Percentiles rank a stretch among this genome's conserved stretches.
Conservation (phyloP, 106 monocot genomes). For the Dendrobium catenatum region DNA sequence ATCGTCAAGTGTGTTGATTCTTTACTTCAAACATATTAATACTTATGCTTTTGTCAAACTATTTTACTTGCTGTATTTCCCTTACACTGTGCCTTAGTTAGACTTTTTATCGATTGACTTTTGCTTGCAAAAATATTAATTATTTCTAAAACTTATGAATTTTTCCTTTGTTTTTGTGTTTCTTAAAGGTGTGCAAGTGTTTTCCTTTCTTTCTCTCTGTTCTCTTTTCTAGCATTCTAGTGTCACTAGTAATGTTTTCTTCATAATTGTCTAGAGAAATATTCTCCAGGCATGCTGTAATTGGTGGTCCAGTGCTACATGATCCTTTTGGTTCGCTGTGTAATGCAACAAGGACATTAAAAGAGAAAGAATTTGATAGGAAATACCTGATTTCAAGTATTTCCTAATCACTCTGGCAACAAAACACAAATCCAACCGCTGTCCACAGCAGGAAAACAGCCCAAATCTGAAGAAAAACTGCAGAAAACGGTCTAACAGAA, state of each 20-base stretch:
- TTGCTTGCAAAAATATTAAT: background rate
- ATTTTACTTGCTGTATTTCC: background rate
- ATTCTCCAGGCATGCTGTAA: background rate
- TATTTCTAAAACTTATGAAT: background rate
- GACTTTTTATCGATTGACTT: background rate
- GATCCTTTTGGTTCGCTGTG: background rate
- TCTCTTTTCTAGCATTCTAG: background rate
- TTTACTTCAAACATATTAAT: background rate
- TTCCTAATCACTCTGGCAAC: too few relatives aligned
- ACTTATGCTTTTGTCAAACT: background rate
- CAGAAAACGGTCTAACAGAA: too few relatives aligned
- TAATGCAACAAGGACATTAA: background rate
- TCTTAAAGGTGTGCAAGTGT: background rate
- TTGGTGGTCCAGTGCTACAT: background rate
- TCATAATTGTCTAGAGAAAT: background rate
- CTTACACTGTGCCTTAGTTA: background rate
- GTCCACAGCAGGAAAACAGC: too few relatives aligned
- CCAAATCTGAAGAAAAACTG: too few relatives aligned
- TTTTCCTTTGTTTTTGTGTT: background rate
- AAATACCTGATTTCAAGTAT: too few relatives aligned
- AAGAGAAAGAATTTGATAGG: background rate
- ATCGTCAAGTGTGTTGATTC: background rate
- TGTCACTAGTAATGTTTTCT: background rate
- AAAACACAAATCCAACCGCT: too few relatives aligned
- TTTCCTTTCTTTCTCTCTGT: background rate